These are phyloP conservation scores for Sesbania bispinosa DNA, from an alignment of 306 rosid genomes.

Conservation along the genomic window DNA sequence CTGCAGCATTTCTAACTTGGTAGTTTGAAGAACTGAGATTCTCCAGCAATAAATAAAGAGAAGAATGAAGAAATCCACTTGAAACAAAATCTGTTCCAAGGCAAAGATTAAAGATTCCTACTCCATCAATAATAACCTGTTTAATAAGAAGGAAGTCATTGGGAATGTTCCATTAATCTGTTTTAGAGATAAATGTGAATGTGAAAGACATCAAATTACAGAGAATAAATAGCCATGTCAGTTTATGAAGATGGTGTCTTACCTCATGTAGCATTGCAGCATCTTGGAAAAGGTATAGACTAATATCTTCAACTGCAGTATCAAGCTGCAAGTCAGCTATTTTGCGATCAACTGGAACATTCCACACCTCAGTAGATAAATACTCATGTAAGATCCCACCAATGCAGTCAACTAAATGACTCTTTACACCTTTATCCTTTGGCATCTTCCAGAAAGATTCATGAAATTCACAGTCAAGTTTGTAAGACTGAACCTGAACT, in stretches of 20 bases:
- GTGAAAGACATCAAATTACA: constrained; percentile 17
- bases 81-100: constrained; percentile 73
- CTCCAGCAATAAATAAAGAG: constrained; percentile 89
- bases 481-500: constrained; percentile 33
- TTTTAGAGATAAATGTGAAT: constrained; percentile 18
- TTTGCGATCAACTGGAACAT: constrained; percentile 54
- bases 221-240: constrained; percentile 25
- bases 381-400: constrained; percentile 85
- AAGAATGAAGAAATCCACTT: constrained; percentile 87
- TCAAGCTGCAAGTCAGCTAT: constrained; percentile 37
- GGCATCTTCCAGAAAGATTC: constrained; percentile 62
- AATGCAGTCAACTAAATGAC: constrained; percentile 67
- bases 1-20: constrained; percentile 73
- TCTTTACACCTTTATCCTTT: constrained; percentile 47
- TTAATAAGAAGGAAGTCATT: constrained; percentile 33
- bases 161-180: constrained; percentile 19
- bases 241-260: constrained; percentile 36
- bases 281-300: constrained; percentile 66
- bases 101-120: constrained; percentile 76
- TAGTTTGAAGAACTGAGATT: constrained; percentile 70
- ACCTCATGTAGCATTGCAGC: constrained; percentile 82
- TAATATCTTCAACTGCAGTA: constrained; percentile 53
- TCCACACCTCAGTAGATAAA: constrained; percentile 86
- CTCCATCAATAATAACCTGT: constrained; percentile 94
- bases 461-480: constrained; percentile 27